phyloP scores from a whole-genome alignment of 176 grass and related monocot species.

The Carex parvula region DNA sequence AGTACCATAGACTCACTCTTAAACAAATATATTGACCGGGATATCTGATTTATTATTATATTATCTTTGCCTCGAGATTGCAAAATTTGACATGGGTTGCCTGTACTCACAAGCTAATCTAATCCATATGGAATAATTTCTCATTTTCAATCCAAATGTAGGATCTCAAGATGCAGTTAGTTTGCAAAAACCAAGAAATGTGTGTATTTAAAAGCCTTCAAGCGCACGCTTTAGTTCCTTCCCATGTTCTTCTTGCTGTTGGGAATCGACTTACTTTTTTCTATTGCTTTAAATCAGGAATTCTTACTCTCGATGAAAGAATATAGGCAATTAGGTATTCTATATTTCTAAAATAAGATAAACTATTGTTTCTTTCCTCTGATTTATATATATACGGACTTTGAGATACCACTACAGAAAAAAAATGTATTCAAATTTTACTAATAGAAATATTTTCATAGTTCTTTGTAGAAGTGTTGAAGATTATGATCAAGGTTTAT shows the following conservation, averaged over 20 bases:
- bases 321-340: background rate
- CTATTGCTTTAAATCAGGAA: background rate
- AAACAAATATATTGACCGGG: no score
- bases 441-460: no score
- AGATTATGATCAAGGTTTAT: no score
- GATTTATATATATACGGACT: background rate
- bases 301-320: background rate
- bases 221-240: constrained; percentile 12
- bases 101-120: constrained; percentile 7
- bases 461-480: background rate
- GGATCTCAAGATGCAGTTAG: constrained; percentile 12
- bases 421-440: no score
- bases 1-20: no score
- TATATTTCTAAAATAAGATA: background rate
- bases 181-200: constrained; percentile 12
- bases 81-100: constrained; percentile 1
- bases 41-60: background rate
- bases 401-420: no score
- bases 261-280: background rate
- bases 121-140: background rate
- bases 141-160: constrained; percentile 6
- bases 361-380: background rate
- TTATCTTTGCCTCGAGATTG: constrained; percentile 10
- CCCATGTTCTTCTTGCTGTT: constrained; percentile 2
- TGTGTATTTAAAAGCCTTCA: constrained; percentile 5